phyloP scores from a whole-genome alignment of 441 rosid species.

The Mallotus repandus region DNA sequence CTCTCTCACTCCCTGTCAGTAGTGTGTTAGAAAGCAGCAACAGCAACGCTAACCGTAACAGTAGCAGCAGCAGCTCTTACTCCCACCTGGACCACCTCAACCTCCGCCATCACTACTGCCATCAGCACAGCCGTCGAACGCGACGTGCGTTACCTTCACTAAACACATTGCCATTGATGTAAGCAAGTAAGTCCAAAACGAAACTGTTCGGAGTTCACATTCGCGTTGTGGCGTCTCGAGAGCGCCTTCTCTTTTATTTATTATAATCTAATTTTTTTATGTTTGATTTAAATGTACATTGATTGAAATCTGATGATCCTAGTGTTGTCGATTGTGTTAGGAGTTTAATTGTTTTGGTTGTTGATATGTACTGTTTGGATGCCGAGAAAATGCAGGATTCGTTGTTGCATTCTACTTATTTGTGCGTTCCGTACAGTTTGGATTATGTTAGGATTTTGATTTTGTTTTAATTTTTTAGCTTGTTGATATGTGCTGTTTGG shows the following conservation, averaged over 20 bases:
- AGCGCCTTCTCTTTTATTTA: background rate
- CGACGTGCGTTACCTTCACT: background rate
- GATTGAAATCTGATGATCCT: conserved; percentile 11
- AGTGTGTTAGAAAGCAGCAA: too few relatives aligned
- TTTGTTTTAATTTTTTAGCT: background rate
- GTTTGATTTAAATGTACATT: background rate
- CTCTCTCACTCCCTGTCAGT: background rate
- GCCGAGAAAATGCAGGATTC: background rate
- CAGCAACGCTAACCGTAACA: too few relatives aligned
- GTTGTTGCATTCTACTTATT: background rate
- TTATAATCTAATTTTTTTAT: background rate
- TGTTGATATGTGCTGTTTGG: background rate
- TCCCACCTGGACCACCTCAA: too few relatives aligned
- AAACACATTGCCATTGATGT: background rate
- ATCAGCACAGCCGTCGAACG: too few relatives aligned
- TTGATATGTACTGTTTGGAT: conserved; percentile 3
- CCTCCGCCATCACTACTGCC: too few relatives aligned
- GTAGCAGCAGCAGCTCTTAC: too few relatives aligned
- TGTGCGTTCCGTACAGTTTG: background rate
- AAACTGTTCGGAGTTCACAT: too few relatives aligned
- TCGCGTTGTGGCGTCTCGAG: too few relatives aligned
- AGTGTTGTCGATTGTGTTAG: background rate
- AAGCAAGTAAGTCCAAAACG: too few relatives aligned
- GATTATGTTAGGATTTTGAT: background rate
- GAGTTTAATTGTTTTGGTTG: background rate